Base-by-base conservation (phyloP, 2,329 filamentous ascomycete species). In the Cladosporium oxysporum region DNA sequence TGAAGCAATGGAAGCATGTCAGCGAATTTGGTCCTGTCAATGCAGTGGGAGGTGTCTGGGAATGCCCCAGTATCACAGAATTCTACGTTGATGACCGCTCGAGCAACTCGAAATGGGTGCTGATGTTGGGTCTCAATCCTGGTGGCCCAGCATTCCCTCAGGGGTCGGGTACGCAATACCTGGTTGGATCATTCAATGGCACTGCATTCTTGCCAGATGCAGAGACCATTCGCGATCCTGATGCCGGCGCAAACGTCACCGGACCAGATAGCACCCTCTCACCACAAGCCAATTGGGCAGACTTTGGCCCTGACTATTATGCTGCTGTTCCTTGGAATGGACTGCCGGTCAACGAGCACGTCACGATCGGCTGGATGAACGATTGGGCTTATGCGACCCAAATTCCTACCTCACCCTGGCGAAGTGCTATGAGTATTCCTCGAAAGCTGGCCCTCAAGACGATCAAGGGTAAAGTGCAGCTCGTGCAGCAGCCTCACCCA, bases 241-340 rank as follows among this genome's bases (percentile, higher is more conserved):
- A 35, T 18, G 49, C 49, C 23, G 23, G 23, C 6, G 26, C 28
- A 31, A 21, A 57, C 29, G n/a, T 16, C 53, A 35, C 29, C 14
- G 53, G 53, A 14, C 26, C 26, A 28, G 29, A 29, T 10, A 35
- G 31, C n/a, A 57, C 53, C 11, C 18, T 29, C 6, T 31, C 29
- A 16, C 53, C 29, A n/a, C 28, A 35, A n/a, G 53, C 53, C 5
- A 57, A 57, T 16, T 57, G 53, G 53, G 29, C 26, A 0, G 53
- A 57, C 18, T 57, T 14, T 14, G 53, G 53, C 5, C 53, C 53
- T 14, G 53, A 57, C 16, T 57, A 57, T 23, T 57, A 57, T 31
- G 53, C 53, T 31, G 53, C 53, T 12, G 53, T 57, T n/a, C 53
- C 53, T 18, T 57, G 53, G 53, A 57, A 57, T 11, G 53, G 53